Conservation (phyloP, 352 stramenopile species). For the Globisporangium ultimum region DNA sequence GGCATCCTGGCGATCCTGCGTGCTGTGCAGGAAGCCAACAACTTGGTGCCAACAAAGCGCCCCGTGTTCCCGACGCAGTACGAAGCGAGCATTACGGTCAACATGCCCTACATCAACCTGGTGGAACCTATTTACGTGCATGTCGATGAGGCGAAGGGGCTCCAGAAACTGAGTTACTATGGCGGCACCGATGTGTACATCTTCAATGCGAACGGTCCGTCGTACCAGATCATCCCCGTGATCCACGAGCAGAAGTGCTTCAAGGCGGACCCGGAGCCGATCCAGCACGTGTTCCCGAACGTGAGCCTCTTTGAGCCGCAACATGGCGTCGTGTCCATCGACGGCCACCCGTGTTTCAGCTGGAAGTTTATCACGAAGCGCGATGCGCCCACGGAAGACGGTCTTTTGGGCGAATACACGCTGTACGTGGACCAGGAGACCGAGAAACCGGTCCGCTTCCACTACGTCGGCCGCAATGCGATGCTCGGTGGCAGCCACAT, state of each 20-base stretch:
- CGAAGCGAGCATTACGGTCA: constrained; percentile 82
- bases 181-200: constrained; percentile 87
- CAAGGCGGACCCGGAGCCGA: constrained; percentile 39
- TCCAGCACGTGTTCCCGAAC: constrained; percentile 87
- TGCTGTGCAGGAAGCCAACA: constrained; percentile 75
- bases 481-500: constrained; percentile 87
- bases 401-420: constrained; percentile 81
- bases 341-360: constrained; percentile 70
- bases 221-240: constrained; percentile 83
- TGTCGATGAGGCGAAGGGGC: constrained; percentile 60
- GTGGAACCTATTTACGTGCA: constrained; percentile 86
- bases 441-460: constrained; percentile 77
- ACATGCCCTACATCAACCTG: constrained; percentile 89
- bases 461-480: constrained; percentile 83
- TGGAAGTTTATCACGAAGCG: constrained; percentile 77
- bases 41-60: constrained; percentile 60
- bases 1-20: constrained; percentile 77
- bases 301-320: constrained; percentile 81
- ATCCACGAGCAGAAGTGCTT: constrained; percentile 79
- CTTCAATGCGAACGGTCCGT: constrained; percentile 74
- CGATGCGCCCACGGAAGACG: constrained; percentile 49
- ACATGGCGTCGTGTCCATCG: constrained; percentile 71
- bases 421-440: constrained; percentile 80
- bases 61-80: constrained; percentile 81
- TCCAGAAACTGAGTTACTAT: constrained; percentile 88